Percentiles rank a stretch among this genome's conserved stretches.
Evolutionary conservation across 768 basidiomycete genomes (phyloP).

Genomic region (Rhodotorula toruloides): DNA sequence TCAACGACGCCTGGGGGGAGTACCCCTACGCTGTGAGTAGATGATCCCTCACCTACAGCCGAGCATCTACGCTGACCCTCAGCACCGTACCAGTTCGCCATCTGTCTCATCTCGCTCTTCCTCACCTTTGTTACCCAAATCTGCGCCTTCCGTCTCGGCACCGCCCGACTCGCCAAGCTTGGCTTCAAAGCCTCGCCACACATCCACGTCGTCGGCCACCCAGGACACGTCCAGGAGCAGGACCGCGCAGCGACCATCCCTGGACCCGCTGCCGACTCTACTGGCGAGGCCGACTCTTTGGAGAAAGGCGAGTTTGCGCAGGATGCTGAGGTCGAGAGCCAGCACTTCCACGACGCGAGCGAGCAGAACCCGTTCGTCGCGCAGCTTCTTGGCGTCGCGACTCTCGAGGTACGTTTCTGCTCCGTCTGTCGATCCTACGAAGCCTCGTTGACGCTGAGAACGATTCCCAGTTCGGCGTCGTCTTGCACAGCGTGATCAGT

Average conservation of each 20-base stretch:
- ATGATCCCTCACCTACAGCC: neutral
- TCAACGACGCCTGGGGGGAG: slow-evolving; percentile 41
- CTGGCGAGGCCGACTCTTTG: slow-evolving; percentile 5
- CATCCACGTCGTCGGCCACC: slow-evolving; percentile 27
- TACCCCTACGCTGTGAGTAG: slow-evolving; percentile 42
- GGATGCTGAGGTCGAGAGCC: neutral
- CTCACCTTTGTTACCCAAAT: slow-evolving; percentile 40
- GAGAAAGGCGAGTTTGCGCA: slow-evolving; percentile 5
- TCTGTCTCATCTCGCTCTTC: slow-evolving; percentile 43
- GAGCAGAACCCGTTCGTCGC: slow-evolving; percentile 35
- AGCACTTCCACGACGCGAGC: slow-evolving; percentile 29
- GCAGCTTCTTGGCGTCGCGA: slow-evolving; percentile 36
- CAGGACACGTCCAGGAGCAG: slow-evolving; percentile 7
- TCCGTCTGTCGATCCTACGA: no score
- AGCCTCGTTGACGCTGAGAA: no score
- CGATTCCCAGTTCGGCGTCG: slow-evolving; percentile 44
- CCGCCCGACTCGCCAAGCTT: slow-evolving; percentile 34
- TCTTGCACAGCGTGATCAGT: slow-evolving; percentile 42
- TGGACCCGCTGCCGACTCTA: neutral
- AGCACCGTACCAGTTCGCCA: slow-evolving; percentile 28
- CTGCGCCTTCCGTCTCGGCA: slow-evolving; percentile 41
- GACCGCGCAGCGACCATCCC: slow-evolving; percentile 11
- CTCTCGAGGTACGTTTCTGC: no score
- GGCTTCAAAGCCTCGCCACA: slow-evolving; percentile 21
- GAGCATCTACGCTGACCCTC: neutral